Evolutionary conservation across 2,329 filamentous ascomycete genomes (phyloP).

Genomic region (Waltergamsia citrina): DNA sequence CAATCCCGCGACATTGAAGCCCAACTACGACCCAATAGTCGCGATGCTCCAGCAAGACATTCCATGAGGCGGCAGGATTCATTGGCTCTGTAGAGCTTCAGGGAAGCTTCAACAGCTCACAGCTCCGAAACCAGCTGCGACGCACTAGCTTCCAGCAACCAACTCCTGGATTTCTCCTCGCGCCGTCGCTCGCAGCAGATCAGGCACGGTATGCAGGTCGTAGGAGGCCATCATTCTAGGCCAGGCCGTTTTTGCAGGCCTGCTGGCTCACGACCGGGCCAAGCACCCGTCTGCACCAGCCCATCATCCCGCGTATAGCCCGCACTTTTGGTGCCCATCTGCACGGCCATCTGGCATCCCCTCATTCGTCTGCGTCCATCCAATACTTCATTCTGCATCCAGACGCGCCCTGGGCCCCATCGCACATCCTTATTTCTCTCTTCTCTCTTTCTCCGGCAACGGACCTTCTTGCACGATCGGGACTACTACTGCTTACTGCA

Average conservation of each 20-base stretch:
- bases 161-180: not conserved
- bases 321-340: not conserved
- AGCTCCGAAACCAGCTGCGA: not conserved
- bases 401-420: no score
- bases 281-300: not conserved
- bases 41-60: not conserved
- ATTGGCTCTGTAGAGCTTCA: not conserved
- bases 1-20: conserved; percentile 3
- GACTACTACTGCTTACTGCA: not conserved
- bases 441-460: not conserved
- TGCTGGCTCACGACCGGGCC: not conserved
- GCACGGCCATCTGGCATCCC: conserved; percentile 1
- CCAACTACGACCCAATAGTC: conserved; percentile 1
- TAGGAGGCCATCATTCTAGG: not conserved
- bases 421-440: not conserved
- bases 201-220: not conserved
- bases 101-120: not conserved
- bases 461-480: not conserved
- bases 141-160: not conserved
- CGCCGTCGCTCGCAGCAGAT: not conserved
- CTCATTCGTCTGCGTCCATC: conserved; percentile 1
- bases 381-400: not conserved
- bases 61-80: not conserved
- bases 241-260: not conserved
- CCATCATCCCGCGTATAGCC: not conserved